Base-by-base conservation (phyloP, 495 filamentous ascomycete species). In the Tuber microsphaerosporum region DNA sequence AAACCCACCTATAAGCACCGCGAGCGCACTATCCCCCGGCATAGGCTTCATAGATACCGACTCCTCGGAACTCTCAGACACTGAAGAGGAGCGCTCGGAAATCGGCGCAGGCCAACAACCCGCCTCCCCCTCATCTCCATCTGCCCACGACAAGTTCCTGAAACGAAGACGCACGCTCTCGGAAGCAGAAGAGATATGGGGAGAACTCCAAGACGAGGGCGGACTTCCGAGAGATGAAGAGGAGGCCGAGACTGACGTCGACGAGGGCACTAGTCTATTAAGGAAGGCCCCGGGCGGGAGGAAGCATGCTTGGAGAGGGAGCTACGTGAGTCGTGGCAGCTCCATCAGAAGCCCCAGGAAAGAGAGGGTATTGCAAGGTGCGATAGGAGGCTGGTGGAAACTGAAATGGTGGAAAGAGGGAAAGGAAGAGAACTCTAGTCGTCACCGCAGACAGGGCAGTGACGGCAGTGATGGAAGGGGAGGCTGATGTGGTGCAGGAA, bases 21-120 rank as follows among this genome's bases (percentile, higher is more conserved):
- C 90, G 77, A 89, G 87, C 0, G 86, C 87, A 5, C 84, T 94
- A 5, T 87, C 91, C 5, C 92, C 92, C 9, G 92, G 91, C 31
- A 84, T 93, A 51, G 91, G 90, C 68, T 86, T 93, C 43, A 87
- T 92, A 45, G 90, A 90, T 34, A 81, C 84, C 17, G 89, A 90
- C 69, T 88, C 74, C 5, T 69, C 70, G 1, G 76, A 79, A 1
- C 39, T 20, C 68, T 34, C 56, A 65, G 56, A 65, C 26, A 65
- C 86, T 17, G 90, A 91, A 70, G 85, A 86, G 41, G 88, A 90
- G 71, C 86, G 88, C 10, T 87, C 86, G 41, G 87, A 85, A 45
- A 77, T 83, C 39, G 73, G 81, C 3, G 77, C 84, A 8, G 82
- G 84, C 9, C 84, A 84, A 76, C 75, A 84, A 85, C 65, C 87